phyloP scores from a whole-genome alignment of 1,284 basidiomycete species.

The Schizophyllum commune region DNA sequence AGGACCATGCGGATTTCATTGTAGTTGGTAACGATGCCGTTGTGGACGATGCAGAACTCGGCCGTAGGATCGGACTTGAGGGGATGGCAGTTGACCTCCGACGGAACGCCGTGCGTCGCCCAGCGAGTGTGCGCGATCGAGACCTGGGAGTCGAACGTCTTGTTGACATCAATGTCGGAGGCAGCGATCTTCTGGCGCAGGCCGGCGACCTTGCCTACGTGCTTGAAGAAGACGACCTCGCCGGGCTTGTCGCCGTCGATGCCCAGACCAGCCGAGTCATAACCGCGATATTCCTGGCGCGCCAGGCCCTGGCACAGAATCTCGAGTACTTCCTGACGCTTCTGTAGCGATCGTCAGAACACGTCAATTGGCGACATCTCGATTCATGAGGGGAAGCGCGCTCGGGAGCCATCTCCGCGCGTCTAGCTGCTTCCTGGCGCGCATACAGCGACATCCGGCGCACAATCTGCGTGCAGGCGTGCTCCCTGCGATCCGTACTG shows the following conservation, averaged over 20 bases:
- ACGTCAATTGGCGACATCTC: constrained; percentile 10
- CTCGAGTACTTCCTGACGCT: constrained; percentile 89
- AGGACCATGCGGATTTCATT: constrained; percentile 87
- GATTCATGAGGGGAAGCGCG: neutral
- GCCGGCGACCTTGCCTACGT: constrained; percentile 96
- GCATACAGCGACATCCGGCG: neutral
- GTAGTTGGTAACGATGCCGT: constrained; percentile 98
- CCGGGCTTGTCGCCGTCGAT: constrained; percentile 89
- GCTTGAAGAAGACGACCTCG: constrained; percentile 87
- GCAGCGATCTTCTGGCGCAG: constrained; percentile 88
- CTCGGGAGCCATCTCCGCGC: neutral
- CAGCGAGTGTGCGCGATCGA: constrained; percentile 99
- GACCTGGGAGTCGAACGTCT: constrained; percentile 83
- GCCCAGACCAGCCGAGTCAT: constrained; percentile 94
- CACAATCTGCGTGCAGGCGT: constrained; percentile 4
- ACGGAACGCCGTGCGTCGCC: constrained; percentile 97
- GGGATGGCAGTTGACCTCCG: constrained; percentile 91
- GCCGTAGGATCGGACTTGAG: constrained; percentile 76
- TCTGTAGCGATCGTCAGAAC: constrained; percentile 35
- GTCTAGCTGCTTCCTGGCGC: neutral
- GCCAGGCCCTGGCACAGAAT: constrained; percentile 89
- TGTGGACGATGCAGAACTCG: constrained; percentile 96
- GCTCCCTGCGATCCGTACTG: constrained; percentile 5
- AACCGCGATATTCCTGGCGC: constrained; percentile 96
- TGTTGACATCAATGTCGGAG: constrained; percentile 72